phyloP scores from a whole-genome alignment of 208 protist species.

The Trypanosoma vivax region DNA sequence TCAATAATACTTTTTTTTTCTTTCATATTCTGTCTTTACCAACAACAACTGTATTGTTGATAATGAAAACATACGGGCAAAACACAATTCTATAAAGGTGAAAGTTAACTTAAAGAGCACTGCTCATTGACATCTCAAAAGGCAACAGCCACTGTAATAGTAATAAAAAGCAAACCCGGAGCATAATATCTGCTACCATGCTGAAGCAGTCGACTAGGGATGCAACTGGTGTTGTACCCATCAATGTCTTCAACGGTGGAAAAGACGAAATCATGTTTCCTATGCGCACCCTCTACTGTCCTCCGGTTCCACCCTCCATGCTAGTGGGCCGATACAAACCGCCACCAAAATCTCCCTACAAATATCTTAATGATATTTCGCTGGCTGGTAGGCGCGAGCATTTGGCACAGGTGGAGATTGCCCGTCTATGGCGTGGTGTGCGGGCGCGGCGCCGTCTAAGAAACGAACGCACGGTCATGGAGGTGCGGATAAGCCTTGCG shows the following conservation, averaged over 20 bases:
- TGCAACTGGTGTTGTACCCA: slow-evolving; percentile 1
- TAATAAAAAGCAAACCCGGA: background rate
- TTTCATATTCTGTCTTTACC: too few species aligned
- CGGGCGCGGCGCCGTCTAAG: slow-evolving; percentile 52
- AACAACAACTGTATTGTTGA: too few species aligned
- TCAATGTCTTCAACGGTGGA: slow-evolving; percentile 7
- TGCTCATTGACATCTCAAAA: too few species aligned
- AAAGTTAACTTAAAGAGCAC: too few species aligned
- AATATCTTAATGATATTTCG: slow-evolving; percentile 49
- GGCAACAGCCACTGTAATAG: background rate
- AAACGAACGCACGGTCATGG: slow-evolving; percentile 30
- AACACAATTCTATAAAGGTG: too few species aligned
- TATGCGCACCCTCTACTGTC: slow-evolving; percentile 50
- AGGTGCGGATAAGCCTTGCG: slow-evolving; percentile 42
- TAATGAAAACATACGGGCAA: too few species aligned
- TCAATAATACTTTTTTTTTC: too few species aligned
- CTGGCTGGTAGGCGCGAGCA: slow-evolving; percentile 54
- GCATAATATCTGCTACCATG: slow-evolving; percentile 1
- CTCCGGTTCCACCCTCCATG: slow-evolving; percentile 55
- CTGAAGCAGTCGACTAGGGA: background rate
- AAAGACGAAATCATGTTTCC: slow-evolving; percentile 68
- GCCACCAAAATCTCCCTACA: slow-evolving; percentile 27
- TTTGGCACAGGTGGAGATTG: slow-evolving; percentile 51
- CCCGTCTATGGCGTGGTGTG: slow-evolving; percentile 76
- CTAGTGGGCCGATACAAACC: slow-evolving; percentile 48